Conservation (phyloP, 495 filamentous ascomycete genomes). For the Cercophora scortea region DNA sequence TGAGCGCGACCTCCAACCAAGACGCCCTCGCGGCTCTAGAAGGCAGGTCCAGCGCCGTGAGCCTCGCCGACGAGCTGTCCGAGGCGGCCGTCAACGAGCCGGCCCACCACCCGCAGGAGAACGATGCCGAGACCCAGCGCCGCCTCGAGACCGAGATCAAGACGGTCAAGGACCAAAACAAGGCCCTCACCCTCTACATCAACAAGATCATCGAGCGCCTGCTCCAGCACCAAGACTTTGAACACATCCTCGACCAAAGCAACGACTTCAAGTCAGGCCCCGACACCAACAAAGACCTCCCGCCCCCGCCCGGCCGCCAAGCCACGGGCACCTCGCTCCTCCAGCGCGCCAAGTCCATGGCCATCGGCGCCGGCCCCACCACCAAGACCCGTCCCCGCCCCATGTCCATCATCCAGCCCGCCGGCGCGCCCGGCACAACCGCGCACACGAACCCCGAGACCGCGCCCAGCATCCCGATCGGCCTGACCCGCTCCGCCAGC, state of each 20-base stretch:
- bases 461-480: conserved; percentile 71
- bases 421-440: conserved; percentile 17
- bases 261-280: conserved; percentile 43
- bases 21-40: conserved; percentile 50
- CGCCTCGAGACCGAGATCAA: conserved; percentile 74
- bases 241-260: conserved; percentile 78
- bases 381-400: conserved; percentile 52
- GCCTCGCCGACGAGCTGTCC: conserved; percentile 85
- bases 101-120: conserved; percentile 33
- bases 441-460: conserved; percentile 57
- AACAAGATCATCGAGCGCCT: conserved; percentile 96
- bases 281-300: conserved; percentile 76
- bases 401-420: conserved; percentile 51
- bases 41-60: conserved; percentile 45
- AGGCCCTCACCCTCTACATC: conserved; percentile 92
- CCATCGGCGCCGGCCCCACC: conserved; percentile 29
- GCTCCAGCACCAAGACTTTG: conserved; percentile 88
- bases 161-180: conserved; percentile 86
- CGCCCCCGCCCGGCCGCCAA: conserved; percentile 57
- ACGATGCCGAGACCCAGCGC: conserved; percentile 50
- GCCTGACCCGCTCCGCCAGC: conserved; percentile 56
- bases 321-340: conserved; percentile 52
- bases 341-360: conserved; percentile 73
- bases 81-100: conserved; percentile 42
- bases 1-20: conserved; percentile 48